Evolutionary conservation across 2,329 filamentous ascomycete species (phyloP), one percentile per base, ranked within the genome.

Genomic region (Curvularia eragrostidis): DNA sequence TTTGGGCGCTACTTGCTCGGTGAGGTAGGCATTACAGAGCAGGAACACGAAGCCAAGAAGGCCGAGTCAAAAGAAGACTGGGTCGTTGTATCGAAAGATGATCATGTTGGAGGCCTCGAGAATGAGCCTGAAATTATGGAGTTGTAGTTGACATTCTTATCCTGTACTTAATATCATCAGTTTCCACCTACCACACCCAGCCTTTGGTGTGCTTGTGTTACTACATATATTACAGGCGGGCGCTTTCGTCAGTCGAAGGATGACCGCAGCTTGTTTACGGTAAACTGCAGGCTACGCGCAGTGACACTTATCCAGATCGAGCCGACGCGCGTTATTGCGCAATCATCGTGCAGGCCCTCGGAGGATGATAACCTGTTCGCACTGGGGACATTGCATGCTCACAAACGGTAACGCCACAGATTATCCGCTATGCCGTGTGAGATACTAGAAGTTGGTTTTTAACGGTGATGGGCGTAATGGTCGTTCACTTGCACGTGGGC

Each of bases 1-100:
- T 88, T 97, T 69, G 93, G 91, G 1, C 87, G 90, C 65, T 97
- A 91, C 70, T 80, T 95, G 56, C 79, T 91, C 13, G 81, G 80
- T 6, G 65, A 77, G 15, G 75, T 79, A 38, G 77, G 77, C 1
- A 52, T 77, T 32, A 55, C 30, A 19, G 47, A 54, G 24, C 44
- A 58, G 21, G 46, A 47, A 28, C 38, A 49, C 19, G 15, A 52
- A 18, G 26, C 21, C 28, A 46, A 38, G 18, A n/a, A 24, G 12
- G 24, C 32, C n/a, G 30, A 48, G n/a, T 46, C 39, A 1, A 26
- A 39, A 19, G n/a, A 47, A 4, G 48, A 41, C n/a, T 51, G 36
- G 24, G 24, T 41, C 12, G 10, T 42, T 30, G 24, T 41, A 38
- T 32, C 36, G 10, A 49, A 49, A 26, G 47, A 39, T 18, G 30